Evolutionary conservation across 352 stramenopile species (phyloP).

Genomic region (Phytophthora palmivora): DNA sequence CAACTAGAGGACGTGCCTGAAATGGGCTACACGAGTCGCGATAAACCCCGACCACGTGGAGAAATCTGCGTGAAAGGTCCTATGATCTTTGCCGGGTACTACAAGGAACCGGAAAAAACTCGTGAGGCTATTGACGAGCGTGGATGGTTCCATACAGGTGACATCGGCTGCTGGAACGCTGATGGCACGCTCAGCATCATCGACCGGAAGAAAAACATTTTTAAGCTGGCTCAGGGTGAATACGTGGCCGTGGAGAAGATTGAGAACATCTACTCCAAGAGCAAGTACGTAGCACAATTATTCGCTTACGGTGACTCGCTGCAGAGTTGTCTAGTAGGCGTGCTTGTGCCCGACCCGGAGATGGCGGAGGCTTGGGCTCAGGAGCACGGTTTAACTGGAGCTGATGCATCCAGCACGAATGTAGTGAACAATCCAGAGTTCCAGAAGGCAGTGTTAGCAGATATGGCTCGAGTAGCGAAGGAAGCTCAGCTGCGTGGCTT

Average conservation of each 20-base stretch:
- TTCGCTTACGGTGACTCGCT: constrained; percentile 97
- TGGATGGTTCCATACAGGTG: constrained; percentile 96
- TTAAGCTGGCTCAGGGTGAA: constrained; percentile 92
- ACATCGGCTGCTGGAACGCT: constrained; percentile 94
- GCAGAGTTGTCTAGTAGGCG: constrained; percentile 91
- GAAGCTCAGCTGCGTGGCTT: constrained; percentile 81
- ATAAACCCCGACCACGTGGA: constrained; percentile 56
- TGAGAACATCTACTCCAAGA: constrained; percentile 93
- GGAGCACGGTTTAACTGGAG: constrained; percentile 19
- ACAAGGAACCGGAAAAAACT: constrained; percentile 92
- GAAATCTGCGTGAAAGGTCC: constrained; percentile 66
- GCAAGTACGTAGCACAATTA: constrained; percentile 88
- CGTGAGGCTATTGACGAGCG: constrained; percentile 87
- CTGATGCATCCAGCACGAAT: constrained; percentile 24
- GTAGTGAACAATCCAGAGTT: constrained; percentile 49
- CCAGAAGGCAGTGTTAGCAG: constrained; percentile 40
- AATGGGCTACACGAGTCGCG: constrained; percentile 93
- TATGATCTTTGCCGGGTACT: constrained; percentile 92
- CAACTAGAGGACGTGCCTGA: constrained; percentile 94
- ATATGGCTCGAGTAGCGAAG: constrained; percentile 45
- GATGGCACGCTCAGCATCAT: constrained; percentile 90
- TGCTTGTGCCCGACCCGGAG: constrained; percentile 86
- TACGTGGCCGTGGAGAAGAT: constrained; percentile 97
- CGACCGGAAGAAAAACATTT: constrained; percentile 92
- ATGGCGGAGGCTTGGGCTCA: constrained; percentile 49